Conservation (phyloP, 192 early-diverging fungal species). For the Helicostylum pulchrum region DNA sequence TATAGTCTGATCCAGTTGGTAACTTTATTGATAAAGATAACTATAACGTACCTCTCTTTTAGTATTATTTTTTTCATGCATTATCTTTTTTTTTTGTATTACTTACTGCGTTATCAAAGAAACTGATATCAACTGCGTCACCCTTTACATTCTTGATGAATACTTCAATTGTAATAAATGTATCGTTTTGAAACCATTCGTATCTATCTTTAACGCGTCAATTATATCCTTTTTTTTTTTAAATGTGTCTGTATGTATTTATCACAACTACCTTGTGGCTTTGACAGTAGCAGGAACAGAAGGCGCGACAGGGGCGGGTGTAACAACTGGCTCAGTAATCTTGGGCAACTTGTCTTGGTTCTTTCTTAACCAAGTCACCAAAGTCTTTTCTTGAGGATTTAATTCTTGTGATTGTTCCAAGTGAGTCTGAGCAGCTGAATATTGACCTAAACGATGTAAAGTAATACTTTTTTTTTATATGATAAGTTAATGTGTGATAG, state of each 20-base stretch:
- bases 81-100: background rate
- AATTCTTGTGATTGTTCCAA: conserved; percentile 44
- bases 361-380: conserved; percentile 53
- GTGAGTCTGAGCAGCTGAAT: conserved; percentile 56
- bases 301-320: background rate
- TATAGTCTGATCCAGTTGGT: conserved; percentile 81
- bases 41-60: conserved; percentile 15
- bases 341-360: conserved; percentile 59
- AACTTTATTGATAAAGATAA: conserved; percentile 81
- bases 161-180: conserved; percentile 79
- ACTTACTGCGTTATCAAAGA: conserved; percentile 55
- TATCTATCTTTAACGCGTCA: conserved; percentile 52
- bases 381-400: conserved; percentile 43
- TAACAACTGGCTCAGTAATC: conserved; percentile 5
- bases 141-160: conserved; percentile 87
- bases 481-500: background rate
- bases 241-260: conserved; percentile 4
- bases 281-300: background rate
- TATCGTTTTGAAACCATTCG: conserved; percentile 98
- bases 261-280: background rate
- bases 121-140: conserved; percentile 67
- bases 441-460: conserved; percentile 53
- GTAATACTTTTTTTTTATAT: conserved; percentile 39
- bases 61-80: background rate
- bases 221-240: background rate